A percentile compares a stretch with the other conserved stretches of the same genome.
Conservation (phyloP, 805 yeast genomes). For the Danielia oregonensis region DNA sequence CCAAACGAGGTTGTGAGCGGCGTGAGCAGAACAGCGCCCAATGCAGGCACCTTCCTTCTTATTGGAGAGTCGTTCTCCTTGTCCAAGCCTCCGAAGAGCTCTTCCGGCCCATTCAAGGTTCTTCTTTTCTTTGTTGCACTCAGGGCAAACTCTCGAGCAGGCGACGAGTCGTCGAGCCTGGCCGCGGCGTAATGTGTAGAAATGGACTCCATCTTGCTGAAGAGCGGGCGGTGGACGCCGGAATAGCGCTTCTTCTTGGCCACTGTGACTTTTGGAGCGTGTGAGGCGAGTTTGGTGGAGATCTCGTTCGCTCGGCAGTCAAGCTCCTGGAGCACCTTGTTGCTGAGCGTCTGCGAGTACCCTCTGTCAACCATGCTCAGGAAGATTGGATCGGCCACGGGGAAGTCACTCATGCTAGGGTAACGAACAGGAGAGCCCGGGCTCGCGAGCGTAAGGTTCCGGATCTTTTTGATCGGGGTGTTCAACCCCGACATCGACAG, state of each 20-base stretch:
- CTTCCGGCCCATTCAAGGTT: conserved; percentile 42
- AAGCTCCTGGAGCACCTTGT: conserved; percentile 14
- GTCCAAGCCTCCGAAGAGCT: conserved; percentile 16
- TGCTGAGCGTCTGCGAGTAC: conserved; percentile 17
- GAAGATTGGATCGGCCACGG: conserved; percentile 7
- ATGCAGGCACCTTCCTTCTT: conserved; percentile 5
- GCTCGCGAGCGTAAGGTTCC: conserved; percentile 28
- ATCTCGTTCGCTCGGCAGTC: conserved; percentile 17
- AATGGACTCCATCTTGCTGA: conserved; percentile 46
- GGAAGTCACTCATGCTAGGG: conserved; percentile 14
- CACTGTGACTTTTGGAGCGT: conserved; percentile 2
- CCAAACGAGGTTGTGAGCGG: not conserved
- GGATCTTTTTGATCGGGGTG: conserved; percentile 40
- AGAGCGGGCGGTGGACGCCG: conserved; percentile 31
- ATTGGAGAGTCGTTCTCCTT: conserved; percentile 13
- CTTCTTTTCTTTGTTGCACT: conserved; percentile 32
- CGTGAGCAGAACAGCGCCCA: not conserved
- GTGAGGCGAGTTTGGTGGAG: conserved; percentile 5
- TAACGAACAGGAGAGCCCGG: conserved; percentile 21
- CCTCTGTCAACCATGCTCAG: conserved; percentile 16
- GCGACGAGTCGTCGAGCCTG: conserved; percentile 5
- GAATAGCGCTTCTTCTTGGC: conserved; percentile 24
- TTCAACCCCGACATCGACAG: conserved; percentile 18
- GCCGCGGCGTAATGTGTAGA: conserved; percentile 45
- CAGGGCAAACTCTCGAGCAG: conserved; percentile 4